Conservation (phyloP, 2,329 filamentous ascomycete genomes). For the Sarocladiaceae sp. region DNA sequence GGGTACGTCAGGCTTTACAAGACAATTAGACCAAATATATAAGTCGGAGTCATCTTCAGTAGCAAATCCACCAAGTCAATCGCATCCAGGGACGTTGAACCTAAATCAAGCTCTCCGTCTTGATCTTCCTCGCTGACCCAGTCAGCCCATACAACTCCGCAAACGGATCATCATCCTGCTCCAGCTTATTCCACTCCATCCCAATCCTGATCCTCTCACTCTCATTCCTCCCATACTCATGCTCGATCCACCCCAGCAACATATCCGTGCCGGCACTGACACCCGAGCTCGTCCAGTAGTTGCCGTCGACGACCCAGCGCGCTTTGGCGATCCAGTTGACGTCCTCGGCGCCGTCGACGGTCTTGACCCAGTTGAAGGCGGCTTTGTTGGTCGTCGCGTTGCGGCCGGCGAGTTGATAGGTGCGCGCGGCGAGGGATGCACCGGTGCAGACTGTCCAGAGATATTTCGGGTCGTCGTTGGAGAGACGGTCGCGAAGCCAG, state of each 20-base stretch:
- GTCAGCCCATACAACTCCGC: constrained; percentile 5
- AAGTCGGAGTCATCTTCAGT: too few species aligned
- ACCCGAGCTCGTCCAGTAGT: constrained; percentile 51
- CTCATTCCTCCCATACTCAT: constrained; percentile 42
- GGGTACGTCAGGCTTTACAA: too few species aligned
- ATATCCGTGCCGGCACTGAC: constrained; percentile 57
- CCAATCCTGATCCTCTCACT: constrained; percentile 10
- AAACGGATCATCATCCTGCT: constrained; percentile 13
- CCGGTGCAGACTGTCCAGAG: constrained; percentile 56
- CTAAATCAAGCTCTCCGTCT: too few species aligned
- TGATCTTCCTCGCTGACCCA: too few species aligned
- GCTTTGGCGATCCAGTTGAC: constrained; percentile 47
- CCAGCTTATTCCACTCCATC: constrained; percentile 12
- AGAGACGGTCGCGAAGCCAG: constrained; percentile 26
- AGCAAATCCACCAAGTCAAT: too few species aligned
- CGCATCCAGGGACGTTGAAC: too few species aligned
- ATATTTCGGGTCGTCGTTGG: constrained; percentile 4
- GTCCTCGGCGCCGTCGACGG: constrained; percentile 28
- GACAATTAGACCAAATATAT: too few species aligned
- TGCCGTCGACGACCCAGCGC: constrained; percentile 52
- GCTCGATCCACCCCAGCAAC: constrained; percentile 49
- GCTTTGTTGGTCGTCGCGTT: constrained; percentile 61
- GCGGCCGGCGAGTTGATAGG: constrained; percentile 52
- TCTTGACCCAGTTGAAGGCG: constrained; percentile 18
- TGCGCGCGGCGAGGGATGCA: constrained; percentile 45